Base-by-base conservation (phyloP, 2,329 filamentous ascomycete species). In the Penicillium sp. region DNA sequence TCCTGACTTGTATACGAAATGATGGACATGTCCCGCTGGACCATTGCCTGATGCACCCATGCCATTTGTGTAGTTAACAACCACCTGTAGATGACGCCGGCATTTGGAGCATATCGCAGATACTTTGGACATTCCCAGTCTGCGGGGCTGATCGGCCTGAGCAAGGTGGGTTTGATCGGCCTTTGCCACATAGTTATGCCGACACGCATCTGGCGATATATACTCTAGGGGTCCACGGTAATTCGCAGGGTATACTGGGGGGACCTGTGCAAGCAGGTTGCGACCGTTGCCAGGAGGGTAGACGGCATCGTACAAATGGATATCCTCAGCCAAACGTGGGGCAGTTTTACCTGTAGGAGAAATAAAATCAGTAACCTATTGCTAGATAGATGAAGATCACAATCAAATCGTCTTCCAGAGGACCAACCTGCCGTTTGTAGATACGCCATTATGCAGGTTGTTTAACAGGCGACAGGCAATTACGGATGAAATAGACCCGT, bases 91-190 rank as follows among this genome's bases (percentile, higher is more conserved):
- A 71, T 90, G 87, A 66, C 80, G 79, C 51, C 84, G 82, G 68
- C 88, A 90, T 57, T 77, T 78, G 55, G 78, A 73, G 71, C 88
- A 90, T 62, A 85, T 80, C 3, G 85, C 80, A 16, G 86, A 82
- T 27, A 88, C 77, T 62, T 80, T 84, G 68, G 83, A 86, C 3
- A 79, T 79, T 55, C 81, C 79, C 11, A 74, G 70, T 19, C 55
- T 66, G 46, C 73, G 73, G 57, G 67, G 69, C 50, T 74, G 70
- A 19, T 74, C 74, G 44, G 76, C 69, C 11, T 70, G 68, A 6
- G 81, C 78, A 26, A 81, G 68, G 31, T 75, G 70, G 53, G 82
- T 84, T 70, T 88, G 85, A 46, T 78, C 75, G 21, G 73, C 59
- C 68, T 90, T 89, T 46, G 76, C 76, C 45, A 80, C 76, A 68